Percentiles rank a stretch among this genome's conserved stretches.
Evolutionary conservation across 257 asterid species (phyloP).

Genomic region (Craterostigma plantagineum): DNA sequence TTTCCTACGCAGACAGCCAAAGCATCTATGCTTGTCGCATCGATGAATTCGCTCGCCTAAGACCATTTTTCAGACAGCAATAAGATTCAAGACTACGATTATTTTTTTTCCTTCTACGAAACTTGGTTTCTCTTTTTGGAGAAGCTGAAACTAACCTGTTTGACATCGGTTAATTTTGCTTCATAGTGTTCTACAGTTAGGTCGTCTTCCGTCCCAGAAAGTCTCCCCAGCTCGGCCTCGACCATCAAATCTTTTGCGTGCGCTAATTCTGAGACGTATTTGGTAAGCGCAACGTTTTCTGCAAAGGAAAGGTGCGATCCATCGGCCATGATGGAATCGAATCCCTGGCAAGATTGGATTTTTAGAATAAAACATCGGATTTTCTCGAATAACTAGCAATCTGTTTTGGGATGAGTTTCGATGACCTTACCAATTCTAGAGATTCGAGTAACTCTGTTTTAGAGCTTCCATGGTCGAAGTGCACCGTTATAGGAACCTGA

Average conservation of each 20-base stretch:
- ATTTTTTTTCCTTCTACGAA: too few species aligned
- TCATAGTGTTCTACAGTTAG: constrained; percentile 81
- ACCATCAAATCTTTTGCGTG: constrained; percentile 47
- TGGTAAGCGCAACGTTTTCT: constrained; percentile 66
- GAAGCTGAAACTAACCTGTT: constrained; percentile 33
- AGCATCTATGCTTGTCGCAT: constrained; percentile 72
- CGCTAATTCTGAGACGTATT: constrained; percentile 44
- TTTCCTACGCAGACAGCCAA: constrained; percentile 96
- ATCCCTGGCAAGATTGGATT: constrained; percentile 41
- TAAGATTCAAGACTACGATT: constrained; percentile 4
- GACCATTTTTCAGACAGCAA: too few species aligned
- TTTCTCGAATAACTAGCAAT: neutral
- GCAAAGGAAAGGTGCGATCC: constrained; percentile 72
- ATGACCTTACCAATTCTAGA: constrained; percentile 57
- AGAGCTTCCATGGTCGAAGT: constrained; percentile 92
- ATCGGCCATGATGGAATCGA: constrained; percentile 90
- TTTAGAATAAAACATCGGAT: neutral
- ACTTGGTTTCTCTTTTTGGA: neutral
- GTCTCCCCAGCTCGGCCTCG: constrained; percentile 97
- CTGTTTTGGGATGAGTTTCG: neutral
- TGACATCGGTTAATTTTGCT: constrained; percentile 72
- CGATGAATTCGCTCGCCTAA: constrained; percentile 92
- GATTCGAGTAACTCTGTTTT: constrained; percentile 68
- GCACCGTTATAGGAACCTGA: constrained; percentile 92
- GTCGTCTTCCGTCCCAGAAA: constrained; percentile 95